Percentiles rank a stretch among this genome's conserved stretches.
phyloP scores from a whole-genome alignment of 73 alveolate species.

The Paramecium tetraurelia region DNA sequence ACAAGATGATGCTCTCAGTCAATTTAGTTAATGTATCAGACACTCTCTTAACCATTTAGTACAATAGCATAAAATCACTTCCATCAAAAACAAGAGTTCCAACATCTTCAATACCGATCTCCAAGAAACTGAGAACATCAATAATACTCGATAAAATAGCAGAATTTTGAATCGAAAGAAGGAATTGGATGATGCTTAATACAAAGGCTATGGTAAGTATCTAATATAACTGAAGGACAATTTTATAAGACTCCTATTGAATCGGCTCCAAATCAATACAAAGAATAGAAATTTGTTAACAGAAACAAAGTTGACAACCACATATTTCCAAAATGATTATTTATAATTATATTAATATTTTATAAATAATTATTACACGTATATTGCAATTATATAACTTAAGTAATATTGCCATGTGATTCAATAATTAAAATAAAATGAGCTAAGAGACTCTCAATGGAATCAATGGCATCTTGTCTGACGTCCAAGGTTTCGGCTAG shows the following conservation, averaged over 20 bases:
- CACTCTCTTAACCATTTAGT: neutral
- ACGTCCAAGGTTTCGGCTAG: slow-evolving; percentile 68
- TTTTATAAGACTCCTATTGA: neutral
- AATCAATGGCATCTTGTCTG: slow-evolving; percentile 47
- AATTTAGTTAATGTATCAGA: slow-evolving; percentile 16
- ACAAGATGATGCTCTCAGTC: slow-evolving; percentile 19
- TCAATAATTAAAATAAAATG: slow-evolving; percentile 25
- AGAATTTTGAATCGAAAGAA: neutral
- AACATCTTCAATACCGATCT: slow-evolving; percentile 20
- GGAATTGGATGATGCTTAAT: slow-evolving; percentile 10
- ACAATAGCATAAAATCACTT: neutral
- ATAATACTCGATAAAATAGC: neutral
- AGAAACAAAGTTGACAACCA: slow-evolving; percentile 6
- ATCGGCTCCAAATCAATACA: neutral
- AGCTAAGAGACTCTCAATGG: slow-evolving; percentile 55
- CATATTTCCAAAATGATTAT: slow-evolving; percentile 19
- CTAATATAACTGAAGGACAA: neutral
- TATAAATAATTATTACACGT: slow-evolving; percentile 1
- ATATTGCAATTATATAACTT: neutral
- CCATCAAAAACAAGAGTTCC: neutral
- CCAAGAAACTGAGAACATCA: neutral
- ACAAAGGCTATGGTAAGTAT: slow-evolving; percentile 39
- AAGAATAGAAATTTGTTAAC: slow-evolving; percentile 14
- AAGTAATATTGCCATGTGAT: neutral
- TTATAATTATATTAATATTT: neutral